Evolutionary conservation across 2,329 filamentous ascomycete genomes (phyloP).

Genomic region (Dryadomyces quercivorus): DNA sequence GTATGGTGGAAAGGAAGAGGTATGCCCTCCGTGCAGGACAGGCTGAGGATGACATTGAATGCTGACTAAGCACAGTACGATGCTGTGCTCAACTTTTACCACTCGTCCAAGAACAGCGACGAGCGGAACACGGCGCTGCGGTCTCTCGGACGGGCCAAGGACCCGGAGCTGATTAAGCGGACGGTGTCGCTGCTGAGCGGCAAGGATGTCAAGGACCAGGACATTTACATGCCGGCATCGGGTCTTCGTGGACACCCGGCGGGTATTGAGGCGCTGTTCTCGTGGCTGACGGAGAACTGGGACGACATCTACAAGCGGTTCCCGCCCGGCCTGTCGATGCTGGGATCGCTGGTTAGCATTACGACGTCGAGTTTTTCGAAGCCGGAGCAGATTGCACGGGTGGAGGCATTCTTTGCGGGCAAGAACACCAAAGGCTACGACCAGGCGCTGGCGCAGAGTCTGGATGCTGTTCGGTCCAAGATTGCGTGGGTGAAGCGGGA

Average conservation of each 20-base stretch:
- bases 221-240: slow-evolving; percentile 79
- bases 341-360: slow-evolving; percentile 73
- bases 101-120: slow-evolving; percentile 62
- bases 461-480: slow-evolving; percentile 77
- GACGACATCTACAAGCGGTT: slow-evolving; percentile 69
- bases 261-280: slow-evolving; percentile 70
- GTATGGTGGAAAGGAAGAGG: slow-evolving; percentile 74
- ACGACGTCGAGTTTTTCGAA: slow-evolving; percentile 72
- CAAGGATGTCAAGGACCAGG: slow-evolving; percentile 82
- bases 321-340: slow-evolving; percentile 75
- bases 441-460: slow-evolving; percentile 77
- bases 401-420: slow-evolving; percentile 68
- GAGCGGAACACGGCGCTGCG: slow-evolving; percentile 89
- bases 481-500: slow-evolving; percentile 70
- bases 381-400: slow-evolving; percentile 59
- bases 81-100: slow-evolving; percentile 61
- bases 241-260: slow-evolving; percentile 65
- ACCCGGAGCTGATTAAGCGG: slow-evolving; percentile 67
- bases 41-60: too few species aligned
- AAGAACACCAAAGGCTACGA: slow-evolving; percentile 81
- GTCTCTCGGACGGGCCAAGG: slow-evolving; percentile 64
- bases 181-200: slow-evolving; percentile 65
- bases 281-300: slow-evolving; percentile 82
- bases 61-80: slow-evolving; percentile 49
- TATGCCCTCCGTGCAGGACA: slow-evolving; percentile 19